Evolutionary conservation across 805 yeast species (phyloP).

Genomic region (Ogataea nakhonphanomensis): DNA sequence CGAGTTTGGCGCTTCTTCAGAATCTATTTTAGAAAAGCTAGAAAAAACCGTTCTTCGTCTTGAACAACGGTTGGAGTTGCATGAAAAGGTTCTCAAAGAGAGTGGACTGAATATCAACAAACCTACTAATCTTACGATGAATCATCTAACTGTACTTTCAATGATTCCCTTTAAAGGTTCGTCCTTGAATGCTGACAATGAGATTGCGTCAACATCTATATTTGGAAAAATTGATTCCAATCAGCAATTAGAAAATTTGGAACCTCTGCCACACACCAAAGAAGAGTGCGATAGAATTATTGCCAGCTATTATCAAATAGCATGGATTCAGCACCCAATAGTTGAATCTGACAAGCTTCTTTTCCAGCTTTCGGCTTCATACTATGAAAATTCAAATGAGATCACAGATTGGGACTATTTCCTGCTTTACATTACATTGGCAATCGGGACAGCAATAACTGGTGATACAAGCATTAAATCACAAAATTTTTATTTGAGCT

Average conservation of each 20-base stretch:
- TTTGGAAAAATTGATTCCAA: constrained; percentile 14
- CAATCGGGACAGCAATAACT: constrained; percentile 21
- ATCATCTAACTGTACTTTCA: constrained; percentile 15
- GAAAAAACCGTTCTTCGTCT: not conserved
- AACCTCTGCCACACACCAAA: constrained; percentile 8
- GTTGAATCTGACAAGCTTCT: constrained; percentile 9
- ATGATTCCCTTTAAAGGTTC: constrained; percentile 17
- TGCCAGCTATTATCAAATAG: constrained; percentile 15
- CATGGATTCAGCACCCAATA: constrained; percentile 24
- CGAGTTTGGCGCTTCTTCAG: not conserved
- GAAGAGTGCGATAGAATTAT: constrained; percentile 9
- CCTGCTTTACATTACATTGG: constrained; percentile 12
- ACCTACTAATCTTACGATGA: constrained; percentile 7
- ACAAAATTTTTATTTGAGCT: constrained; percentile 12
- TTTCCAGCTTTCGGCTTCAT: constrained; percentile 1
- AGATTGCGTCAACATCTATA: constrained; percentile 15
- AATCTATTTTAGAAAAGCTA: not conserved
- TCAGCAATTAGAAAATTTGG: not conserved
- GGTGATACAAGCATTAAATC: constrained; percentile 12
- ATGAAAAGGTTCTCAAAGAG: constrained; percentile 2
- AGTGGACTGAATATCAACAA: constrained; percentile 5
- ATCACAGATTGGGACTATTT: constrained; percentile 14
- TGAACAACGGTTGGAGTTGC: constrained; percentile 1
- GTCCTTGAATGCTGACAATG: constrained; percentile 6
- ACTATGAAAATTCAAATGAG: constrained; percentile 2